Evolutionary conservation across 2,329 filamentous ascomycete genomes (phyloP), one percentile per base, ranked within the genome.

Genomic region (Colletotrichum godetiae): DNA sequence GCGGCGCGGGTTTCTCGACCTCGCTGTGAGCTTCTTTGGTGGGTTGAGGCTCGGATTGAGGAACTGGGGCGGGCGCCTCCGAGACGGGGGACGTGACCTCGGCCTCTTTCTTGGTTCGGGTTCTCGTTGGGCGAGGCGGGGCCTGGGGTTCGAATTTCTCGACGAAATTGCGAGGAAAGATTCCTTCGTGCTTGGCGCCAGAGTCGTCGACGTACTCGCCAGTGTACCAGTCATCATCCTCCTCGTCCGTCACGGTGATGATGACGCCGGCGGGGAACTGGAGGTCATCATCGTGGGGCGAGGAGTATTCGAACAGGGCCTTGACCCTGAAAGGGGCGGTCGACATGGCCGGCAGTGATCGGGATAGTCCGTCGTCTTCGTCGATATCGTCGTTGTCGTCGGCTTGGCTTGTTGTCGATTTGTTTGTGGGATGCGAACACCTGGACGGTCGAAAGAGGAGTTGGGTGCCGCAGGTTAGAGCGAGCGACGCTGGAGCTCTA

Each of bases 111-210:
- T 93, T 95, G 65, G 89, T 84, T 76, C 94, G 92, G 19, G 90
- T 87, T 79, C 97, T 92, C 75, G 90, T 89, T 71, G 97, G 97
- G 72, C 97, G 92, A 73, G 95, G 95, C 73, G 97, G 97, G 75
- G 96, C 93, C 69, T 92, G 93, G 49, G 97, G 97, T 82, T 98
- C 96, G 84, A 95, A 97, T 84, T 93, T 95, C 84, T 99, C 97
- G 80, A 99, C 97, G 81, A 99, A 99, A 85, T 98, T 99, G 81
- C 93, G 93, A 64, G 95, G 96, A 83, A 98, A 98, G 78, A 98
- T 93, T 77, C 96, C 96, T 80, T 95, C 92, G 81, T 92, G 90
- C 83, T 92, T 95, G 75, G 83, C 84, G 69, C 97, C 97, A 65
- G 88, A 84, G 73, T 91, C 90, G 83, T 97, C 94, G 76, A 92